A percentile compares a stretch with the other conserved stretches of the same genome.
Evolutionary conservation across 495 filamentous ascomycete species (phyloP).

Genomic region (Aspergillus leporis): DNA sequence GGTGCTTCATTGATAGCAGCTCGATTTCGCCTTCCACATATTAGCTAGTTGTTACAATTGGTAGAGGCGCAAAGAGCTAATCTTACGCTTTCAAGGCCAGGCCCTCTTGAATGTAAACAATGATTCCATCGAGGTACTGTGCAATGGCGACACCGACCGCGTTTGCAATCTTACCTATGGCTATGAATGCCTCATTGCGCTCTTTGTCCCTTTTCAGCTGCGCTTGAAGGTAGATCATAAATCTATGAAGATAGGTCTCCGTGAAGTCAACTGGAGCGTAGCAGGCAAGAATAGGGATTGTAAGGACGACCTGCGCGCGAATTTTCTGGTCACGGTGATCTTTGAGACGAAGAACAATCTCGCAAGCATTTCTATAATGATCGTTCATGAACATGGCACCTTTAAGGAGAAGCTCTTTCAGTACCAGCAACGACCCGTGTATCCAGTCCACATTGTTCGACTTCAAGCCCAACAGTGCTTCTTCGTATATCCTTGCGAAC

Average conservation of each 20-base stretch:
- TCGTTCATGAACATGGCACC: conserved; percentile 99
- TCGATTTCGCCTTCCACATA: conserved; percentile 60
- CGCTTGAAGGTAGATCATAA: conserved; percentile 92
- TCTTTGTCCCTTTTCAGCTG: conserved; percentile 97
- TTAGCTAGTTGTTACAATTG: conserved; percentile 18
- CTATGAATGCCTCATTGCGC: conserved; percentile 86
- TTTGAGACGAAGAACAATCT: conserved; percentile 85
- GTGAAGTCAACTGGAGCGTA: conserved; percentile 89
- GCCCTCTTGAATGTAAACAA: conserved; percentile 88
- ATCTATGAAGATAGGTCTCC: conserved; percentile 80
- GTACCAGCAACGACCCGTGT: conserved; percentile 86
- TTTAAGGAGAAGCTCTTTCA: conserved; percentile 87
- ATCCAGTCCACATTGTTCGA: conserved; percentile 77
- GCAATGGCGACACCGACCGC: conserved; percentile 89
- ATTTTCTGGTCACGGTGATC: conserved; percentile 88
- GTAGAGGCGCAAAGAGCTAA: not conserved
- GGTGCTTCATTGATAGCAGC: conserved; percentile 74
- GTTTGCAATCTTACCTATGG: conserved; percentile 95
- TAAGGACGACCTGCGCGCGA: conserved; percentile 78
- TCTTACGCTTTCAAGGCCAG: conserved; percentile 73
- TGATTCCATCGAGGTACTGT: conserved; percentile 91
- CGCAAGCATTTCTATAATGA: conserved; percentile 82
- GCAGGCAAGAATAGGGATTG: conserved; percentile 89
- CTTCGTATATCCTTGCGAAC: conserved; percentile 84
- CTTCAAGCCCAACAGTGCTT: conserved; percentile 76